Base-by-base conservation (phyloP, 345 rosid genomes). In the Gossypium sturtianum region DNA sequence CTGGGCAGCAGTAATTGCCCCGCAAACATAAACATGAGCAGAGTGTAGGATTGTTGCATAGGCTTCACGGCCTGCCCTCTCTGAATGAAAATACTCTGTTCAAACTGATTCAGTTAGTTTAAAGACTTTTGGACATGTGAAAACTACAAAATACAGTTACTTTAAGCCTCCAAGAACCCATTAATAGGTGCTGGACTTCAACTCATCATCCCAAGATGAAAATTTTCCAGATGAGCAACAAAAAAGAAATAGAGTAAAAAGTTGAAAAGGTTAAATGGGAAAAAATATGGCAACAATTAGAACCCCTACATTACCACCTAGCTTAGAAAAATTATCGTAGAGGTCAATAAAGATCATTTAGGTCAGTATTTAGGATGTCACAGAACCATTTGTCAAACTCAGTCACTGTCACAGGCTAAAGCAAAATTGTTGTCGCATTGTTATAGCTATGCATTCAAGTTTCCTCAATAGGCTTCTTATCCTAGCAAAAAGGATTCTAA, bases 31-130 rank as follows among this genome's bases (percentile, higher is more conserved):
- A 9, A 82, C 16, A 64, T 90, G 87, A 9, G 97, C 98, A 62
- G 98, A 93, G 76, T 93, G 98, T 72, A 93, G 84, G 79, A 93
- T 88, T 19, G 97, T 93, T 9, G 91, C 98, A 62, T 90, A 91
- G 23, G 96, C 96, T 84, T 93, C 94, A 73, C 87, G 85, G 79
- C 80, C 84, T 25, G 86, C 82, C 71, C 84, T 81, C 79, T 82
- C 88, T 0, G 94, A 89, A 84, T 90, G 77, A 70, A 88, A 89
- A 78, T 83, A n/a, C 69, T 89, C 97, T 93, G 91, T 74, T 61
- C 74, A 79, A 70, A 58, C 41, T 52, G 4, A 57, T 63, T 43
- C 12, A 70, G 57, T 75, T 25, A 69, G 57, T 22, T 20, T 58
- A 62, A 17, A 29, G 62, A 17, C 53, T 66, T 66, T 45, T 10